Base-by-base conservation (phyloP, 2,329 filamentous ascomycete genomes). In the Metarhizium guizhouense region DNA sequence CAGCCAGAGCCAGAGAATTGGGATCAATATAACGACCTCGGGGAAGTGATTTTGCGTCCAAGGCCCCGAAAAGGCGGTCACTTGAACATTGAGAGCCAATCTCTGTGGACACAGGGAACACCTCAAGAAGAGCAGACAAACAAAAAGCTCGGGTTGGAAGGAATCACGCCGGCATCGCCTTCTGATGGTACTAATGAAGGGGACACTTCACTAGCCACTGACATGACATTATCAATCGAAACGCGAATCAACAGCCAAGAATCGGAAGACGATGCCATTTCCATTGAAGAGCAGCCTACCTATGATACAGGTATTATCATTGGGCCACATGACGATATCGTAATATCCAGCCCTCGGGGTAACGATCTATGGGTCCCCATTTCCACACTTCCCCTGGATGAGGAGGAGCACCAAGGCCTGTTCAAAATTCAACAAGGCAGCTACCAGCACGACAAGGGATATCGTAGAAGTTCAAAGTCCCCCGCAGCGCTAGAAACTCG, bases 1-100 rank as follows among this genome's bases (percentile, higher is more conserved):
- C 61, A 65, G 53, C 62, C 69, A n/a, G 64, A 70, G 54, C 55
- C 43, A n/a, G 49, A 49, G 14, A 6, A 32, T 18, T 49, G 52
- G 52, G 13, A 29, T 3, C 40, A 30, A 49, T 54, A 49, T 32
- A 30, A 11, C 20, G 13, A 49, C 34, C 14, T 54, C 4, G 52
- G n/a, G 2, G 16, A 20, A 14, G 16, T 25, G 5, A 20, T 20
- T 13, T 20, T 25, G 8, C 18, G 29, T 20, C 4, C 42, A 30
- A 47, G 32, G 29, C 18, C 10, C 5, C 42, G 20, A 32, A 34
- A 36, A 18, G 18, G 2, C 11, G 40, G 18, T 13, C 20, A 40
- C 14, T 43, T 32, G 25, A 20, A 45, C 43, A 51, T 51, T 8
- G 40, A 52, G 34, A 56, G 54, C 34, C 43, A 43, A 18, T 34